These are phyloP conservation scores for Ceratocystis cubensis DNA, from an alignment of 2,329 filamentous ascomycete species.

Conservation along the genomic window DNA sequence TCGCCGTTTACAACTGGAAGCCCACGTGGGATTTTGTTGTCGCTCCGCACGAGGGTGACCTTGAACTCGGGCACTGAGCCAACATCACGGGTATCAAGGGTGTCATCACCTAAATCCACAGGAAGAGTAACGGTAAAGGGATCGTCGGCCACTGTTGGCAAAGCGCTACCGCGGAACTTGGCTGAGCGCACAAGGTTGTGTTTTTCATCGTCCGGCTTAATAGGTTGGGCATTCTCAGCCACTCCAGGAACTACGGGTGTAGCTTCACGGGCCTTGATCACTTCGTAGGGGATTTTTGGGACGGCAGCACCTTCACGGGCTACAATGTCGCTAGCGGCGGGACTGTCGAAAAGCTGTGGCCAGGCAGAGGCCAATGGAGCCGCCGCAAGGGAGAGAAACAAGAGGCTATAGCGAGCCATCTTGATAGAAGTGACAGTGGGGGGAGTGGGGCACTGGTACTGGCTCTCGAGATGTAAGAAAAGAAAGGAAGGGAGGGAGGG, in stretches of 20 bases:
- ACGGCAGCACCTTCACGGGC: neutral
- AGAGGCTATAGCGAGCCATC: constrained; percentile 15
- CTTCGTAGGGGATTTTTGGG: constrained; percentile 4
- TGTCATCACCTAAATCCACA: constrained; percentile 2
- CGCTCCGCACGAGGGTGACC: constrained; percentile 14
- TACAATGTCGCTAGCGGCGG: neutral
- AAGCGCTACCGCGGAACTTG: constrained; percentile 11
- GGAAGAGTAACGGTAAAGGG: constrained; percentile 12
- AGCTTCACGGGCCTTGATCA: neutral
- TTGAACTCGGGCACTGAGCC: constrained; percentile 1
- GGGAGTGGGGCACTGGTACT: neutral
- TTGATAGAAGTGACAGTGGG: neutral
- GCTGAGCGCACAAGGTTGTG: constrained; percentile 7
- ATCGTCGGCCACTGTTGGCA: constrained; percentile 10
- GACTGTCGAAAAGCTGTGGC: constrained; percentile 20
- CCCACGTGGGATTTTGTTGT: constrained; percentile 8
- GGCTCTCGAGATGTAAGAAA: neutral
- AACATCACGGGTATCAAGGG: neutral
- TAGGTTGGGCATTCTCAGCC: neutral
- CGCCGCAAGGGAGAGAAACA: constrained; percentile 13
- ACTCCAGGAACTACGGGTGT: neutral
- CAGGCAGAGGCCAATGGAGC: constrained; percentile 17
- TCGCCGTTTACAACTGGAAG: constrained; percentile 17
- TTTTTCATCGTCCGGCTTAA: neutral
- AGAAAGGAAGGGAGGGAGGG: neutral